Base-by-base conservation (phyloP, 208 protist genomes). In the Leishmania lainsoni region DNA sequence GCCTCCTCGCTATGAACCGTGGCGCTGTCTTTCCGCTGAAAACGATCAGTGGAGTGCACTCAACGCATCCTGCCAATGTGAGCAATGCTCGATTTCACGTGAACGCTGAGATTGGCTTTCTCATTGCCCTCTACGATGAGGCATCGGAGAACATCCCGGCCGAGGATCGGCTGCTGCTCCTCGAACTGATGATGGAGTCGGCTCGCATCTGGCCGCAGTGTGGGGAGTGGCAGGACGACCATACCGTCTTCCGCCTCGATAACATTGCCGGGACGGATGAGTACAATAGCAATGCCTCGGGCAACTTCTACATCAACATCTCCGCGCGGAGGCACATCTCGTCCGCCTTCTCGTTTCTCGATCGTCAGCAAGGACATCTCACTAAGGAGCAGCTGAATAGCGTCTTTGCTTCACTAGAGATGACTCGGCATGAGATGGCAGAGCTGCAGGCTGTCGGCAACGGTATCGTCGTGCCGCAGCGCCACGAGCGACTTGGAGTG, bases 291-390 rank as follows among this genome's bases (percentile, higher is more conserved):
- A 90, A 86, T 75, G 86, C 88, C 9, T 90, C 88, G 3, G 93
- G 93, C 58, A 98, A 96, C 82, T 98, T 98, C 83, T 98, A 97
- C 87, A 88, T 96, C 63, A 86, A 96, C 79, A 87, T 98, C 65
- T 95, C 91, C n/a, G 95, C 92, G n/a, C 92, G 94, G 76, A 78
- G 91, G 71, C 95, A 98, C 86, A 70, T 98, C 65, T 76, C 78
- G 9, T 75, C 77, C 74, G 89, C 92, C n/a, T 81, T 94, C 20
- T 65, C 89, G 32, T 76, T 96, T 20, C 83, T 96, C 39, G 79
- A 91, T 45, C 65, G 80, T 61, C 88, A 95, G 73, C 86, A 83
- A 9, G 69, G 80, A 22, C 70, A 93, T n/a, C 69, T 97, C 58
- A 91, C 84, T 32, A 79, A 80, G 75, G 87, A 86, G 48, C 81